A percentile compares a stretch with the other conserved stretches of the same genome.
Conservation (phyloP, 2,329 filamentous ascomycete species). For the Fusarium succisae region DNA sequence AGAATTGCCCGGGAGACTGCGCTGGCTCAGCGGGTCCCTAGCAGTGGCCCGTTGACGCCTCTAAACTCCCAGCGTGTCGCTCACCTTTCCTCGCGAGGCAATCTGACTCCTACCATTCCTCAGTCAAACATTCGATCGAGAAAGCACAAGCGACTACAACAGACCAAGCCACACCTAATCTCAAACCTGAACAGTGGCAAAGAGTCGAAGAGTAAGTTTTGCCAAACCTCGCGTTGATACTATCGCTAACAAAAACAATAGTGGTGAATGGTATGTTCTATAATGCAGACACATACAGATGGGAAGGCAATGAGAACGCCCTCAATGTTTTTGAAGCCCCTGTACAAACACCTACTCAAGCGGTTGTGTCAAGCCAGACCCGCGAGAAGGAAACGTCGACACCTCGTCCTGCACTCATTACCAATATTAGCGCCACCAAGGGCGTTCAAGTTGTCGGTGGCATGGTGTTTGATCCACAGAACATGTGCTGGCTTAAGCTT, state of each 20-base stretch:
- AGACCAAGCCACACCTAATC: slow-evolving; percentile 86
- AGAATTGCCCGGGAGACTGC: slow-evolving; percentile 71
- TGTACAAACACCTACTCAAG: slow-evolving; percentile 62
- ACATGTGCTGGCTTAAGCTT: slow-evolving; percentile 97
- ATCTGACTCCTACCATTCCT: slow-evolving; percentile 54
- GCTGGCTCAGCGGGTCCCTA: slow-evolving; percentile 67
- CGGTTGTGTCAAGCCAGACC: slow-evolving; percentile 51
- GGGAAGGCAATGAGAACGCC: slow-evolving; percentile 96
- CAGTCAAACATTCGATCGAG: slow-evolving; percentile 60
- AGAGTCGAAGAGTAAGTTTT: slow-evolving; percentile 78
- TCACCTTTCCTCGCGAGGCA: slow-evolving; percentile 61
- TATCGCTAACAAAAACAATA: slow-evolving; percentile 52
- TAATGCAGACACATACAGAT: slow-evolving; percentile 84
- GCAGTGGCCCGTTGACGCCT: slow-evolving; percentile 62
- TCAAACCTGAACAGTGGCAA: slow-evolving; percentile 80
- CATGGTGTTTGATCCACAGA: slow-evolving; percentile 97
- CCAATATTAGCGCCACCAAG: slow-evolving; percentile 84
- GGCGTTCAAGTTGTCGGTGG: slow-evolving; percentile 95
- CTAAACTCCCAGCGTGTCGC: slow-evolving; percentile 64
- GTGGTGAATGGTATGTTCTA: slow-evolving; percentile 96
- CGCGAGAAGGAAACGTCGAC: slow-evolving; percentile 68
- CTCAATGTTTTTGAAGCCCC: slow-evolving; percentile 80
- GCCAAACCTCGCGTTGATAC: background rate
- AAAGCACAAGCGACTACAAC: slow-evolving; percentile 68
- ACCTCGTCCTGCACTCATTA: slow-evolving; percentile 82